A percentile compares a stretch with the other conserved stretches of the same genome.
These are phyloP conservation scores for Colletotrichum orchidophilum DNA, from an alignment of 2,329 filamentous ascomycete genomes.

Conservation along the genomic window DNA sequence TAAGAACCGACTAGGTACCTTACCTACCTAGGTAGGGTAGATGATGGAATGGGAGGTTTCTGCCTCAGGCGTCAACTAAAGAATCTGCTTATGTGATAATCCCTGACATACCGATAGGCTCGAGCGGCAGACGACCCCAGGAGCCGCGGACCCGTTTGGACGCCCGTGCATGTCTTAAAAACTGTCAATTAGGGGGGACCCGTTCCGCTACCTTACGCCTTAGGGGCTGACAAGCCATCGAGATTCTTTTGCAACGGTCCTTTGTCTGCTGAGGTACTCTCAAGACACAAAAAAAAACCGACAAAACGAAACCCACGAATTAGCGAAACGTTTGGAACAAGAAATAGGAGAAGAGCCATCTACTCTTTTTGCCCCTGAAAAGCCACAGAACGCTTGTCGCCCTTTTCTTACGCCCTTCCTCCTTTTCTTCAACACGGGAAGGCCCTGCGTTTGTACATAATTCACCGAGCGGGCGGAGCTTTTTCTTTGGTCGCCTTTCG, in stretches of 20 bases:
- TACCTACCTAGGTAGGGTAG: not conserved
- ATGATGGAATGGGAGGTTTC: not conserved
- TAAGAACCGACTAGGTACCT: not conserved
- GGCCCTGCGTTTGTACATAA: conserved; percentile 8
- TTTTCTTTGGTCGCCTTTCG: conserved; percentile 3
- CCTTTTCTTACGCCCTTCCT: not conserved
- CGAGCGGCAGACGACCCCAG: conserved; percentile 26
- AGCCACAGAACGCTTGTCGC: not conserved
- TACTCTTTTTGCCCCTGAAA: conserved; percentile 1
- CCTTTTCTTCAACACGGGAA: not conserved
- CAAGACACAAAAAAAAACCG: conserved; percentile 5
- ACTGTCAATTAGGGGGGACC: conserved; percentile 29
- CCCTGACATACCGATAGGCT: conserved; percentile 27
- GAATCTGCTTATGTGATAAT: conserved; percentile 25
- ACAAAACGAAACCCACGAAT: conserved; percentile 17
- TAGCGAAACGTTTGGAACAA: not conserved
- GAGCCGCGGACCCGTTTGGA: conserved; percentile 24
- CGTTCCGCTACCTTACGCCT: conserved; percentile 9
- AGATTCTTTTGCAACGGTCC: conserved; percentile 29
- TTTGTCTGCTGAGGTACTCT: conserved; percentile 20
- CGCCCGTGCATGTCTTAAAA: conserved; percentile 32
- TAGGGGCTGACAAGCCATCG: conserved; percentile 13
- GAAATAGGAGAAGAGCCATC: not conserved
- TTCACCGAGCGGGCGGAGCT: conserved; percentile 3
- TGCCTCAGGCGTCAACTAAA: conserved; percentile 12